Evolutionary conservation across 73 alveolate species (phyloP).

Genomic region (Tetrahymena malaccensis): DNA sequence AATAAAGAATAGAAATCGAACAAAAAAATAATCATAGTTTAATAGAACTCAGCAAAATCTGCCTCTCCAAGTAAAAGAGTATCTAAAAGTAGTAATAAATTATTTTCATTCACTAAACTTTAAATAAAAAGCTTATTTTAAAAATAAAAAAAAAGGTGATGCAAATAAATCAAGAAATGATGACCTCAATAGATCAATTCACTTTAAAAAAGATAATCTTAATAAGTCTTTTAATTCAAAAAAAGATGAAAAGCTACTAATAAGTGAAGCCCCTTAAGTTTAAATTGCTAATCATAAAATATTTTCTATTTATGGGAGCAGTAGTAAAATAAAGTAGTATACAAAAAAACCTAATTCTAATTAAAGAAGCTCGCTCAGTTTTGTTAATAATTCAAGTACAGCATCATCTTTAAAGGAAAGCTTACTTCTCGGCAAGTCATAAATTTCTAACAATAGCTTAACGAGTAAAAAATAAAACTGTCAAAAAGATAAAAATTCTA

Average conservation of each 20-base stretch:
- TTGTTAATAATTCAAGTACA: not conserved
- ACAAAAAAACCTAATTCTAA: not conserved
- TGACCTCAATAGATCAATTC: not conserved
- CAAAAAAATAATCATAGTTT: not conserved
- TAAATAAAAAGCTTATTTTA: not conserved
- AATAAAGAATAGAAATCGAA: not conserved
- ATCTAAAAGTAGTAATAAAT: not conserved
- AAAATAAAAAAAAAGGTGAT: not conserved
- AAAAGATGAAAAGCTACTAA: not conserved
- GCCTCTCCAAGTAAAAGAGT: not conserved
- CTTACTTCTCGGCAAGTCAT: not conserved
- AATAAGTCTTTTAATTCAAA: not conserved
- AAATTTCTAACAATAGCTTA: not conserved
- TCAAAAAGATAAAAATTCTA: not conserved
- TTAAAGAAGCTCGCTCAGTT: not conserved
- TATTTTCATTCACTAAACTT: not conserved
- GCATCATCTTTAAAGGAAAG: not conserved
- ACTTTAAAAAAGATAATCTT: not conserved
- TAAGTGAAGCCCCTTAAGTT: not conserved
- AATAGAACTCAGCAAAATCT: not conserved
- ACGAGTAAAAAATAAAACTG: not conserved
- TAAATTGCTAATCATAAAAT: not conserved
- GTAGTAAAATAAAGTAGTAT: not conserved
- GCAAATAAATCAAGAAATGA: not conserved
- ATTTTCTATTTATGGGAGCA: not conserved